Evolutionary conservation across 2,329 filamentous ascomycete genomes (phyloP).

Genomic region (Fusarium sp.): DNA sequence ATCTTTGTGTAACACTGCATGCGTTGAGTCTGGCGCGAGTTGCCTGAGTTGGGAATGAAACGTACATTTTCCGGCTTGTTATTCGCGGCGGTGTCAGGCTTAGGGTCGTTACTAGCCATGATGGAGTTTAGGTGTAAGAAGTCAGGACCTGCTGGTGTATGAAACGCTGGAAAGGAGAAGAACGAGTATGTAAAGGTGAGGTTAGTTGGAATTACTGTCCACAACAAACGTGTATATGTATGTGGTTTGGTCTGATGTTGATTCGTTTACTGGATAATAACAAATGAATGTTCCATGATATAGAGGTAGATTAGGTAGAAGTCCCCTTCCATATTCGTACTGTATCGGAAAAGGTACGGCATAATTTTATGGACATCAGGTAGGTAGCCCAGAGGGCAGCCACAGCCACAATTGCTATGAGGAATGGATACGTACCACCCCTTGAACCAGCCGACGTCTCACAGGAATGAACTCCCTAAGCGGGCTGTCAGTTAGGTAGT

Average conservation of each 20-base stretch:
- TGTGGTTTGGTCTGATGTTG: not conserved
- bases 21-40: not conserved
- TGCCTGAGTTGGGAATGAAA: constrained; percentile 10
- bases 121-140: constrained; percentile 6
- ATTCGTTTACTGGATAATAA: constrained; percentile 18
- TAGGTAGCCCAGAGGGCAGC: not conserved
- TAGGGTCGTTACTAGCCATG: constrained; percentile 55
- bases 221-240: constrained; percentile 11
- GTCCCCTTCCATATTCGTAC: constrained; percentile 36
- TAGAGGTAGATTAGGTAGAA: not conserved
- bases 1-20: constrained; percentile 9
- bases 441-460: not conserved
- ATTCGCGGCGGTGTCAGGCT: constrained; percentile 45
- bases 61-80: constrained; percentile 52
- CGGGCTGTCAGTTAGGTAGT: not conserved
- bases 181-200: not conserved
- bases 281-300: constrained; percentile 22
- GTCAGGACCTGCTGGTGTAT: not conserved
- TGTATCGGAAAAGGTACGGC: constrained; percentile 33
- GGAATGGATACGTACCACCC: constrained; percentile 33
- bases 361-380: not conserved
- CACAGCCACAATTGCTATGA: constrained; percentile 22
- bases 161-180: not conserved
- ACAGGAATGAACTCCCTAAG: not conserved
- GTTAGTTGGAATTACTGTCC: not conserved